Conservation (phyloP, 495 filamentous ascomycete species). For the Jackrogersella minutella region DNA sequence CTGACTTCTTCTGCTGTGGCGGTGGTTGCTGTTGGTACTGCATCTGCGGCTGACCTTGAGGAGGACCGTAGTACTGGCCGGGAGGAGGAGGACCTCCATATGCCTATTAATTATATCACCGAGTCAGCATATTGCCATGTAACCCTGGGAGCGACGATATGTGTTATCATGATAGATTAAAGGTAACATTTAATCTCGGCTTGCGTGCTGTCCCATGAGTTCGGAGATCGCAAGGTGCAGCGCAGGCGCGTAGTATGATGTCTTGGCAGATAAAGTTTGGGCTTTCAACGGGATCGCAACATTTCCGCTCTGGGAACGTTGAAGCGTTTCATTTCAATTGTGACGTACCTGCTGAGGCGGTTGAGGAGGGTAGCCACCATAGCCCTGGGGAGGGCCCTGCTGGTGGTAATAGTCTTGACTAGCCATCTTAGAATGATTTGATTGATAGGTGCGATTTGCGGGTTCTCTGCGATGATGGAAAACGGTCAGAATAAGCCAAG, state of each 20-base stretch:
- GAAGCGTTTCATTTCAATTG: conserved; percentile 22
- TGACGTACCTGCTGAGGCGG: conserved; percentile 48
- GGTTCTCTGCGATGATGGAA: conserved; percentile 25
- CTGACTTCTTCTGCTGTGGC: conserved; percentile 55
- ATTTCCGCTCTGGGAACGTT: conserved; percentile 19
- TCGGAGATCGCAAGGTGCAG: conserved; percentile 17
- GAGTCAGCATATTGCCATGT: no score
- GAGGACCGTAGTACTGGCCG: conserved; percentile 38
- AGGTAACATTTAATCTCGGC: conserved; percentile 8
- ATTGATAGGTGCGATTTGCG: conserved; percentile 10
- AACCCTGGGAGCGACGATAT: not conserved
- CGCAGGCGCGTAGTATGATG: not conserved
- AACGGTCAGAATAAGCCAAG: conserved; percentile 23
- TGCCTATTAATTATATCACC: conserved; percentile 33
- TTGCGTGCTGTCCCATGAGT: conserved; percentile 17
- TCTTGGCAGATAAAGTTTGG: conserved; percentile 28
- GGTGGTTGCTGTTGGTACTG: conserved; percentile 69
- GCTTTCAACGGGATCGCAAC: conserved; percentile 29
- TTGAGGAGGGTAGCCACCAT: conserved; percentile 52
- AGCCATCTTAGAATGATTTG: conserved; percentile 50
- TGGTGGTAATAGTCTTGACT: conserved; percentile 57
- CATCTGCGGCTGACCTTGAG: conserved; percentile 46
- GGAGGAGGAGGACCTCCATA: conserved; percentile 44
- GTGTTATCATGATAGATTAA: not conserved
- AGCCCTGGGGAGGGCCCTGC: conserved; percentile 48